Conservation (phyloP, 106 monocot genomes). For the Posidonia australis region DNA sequence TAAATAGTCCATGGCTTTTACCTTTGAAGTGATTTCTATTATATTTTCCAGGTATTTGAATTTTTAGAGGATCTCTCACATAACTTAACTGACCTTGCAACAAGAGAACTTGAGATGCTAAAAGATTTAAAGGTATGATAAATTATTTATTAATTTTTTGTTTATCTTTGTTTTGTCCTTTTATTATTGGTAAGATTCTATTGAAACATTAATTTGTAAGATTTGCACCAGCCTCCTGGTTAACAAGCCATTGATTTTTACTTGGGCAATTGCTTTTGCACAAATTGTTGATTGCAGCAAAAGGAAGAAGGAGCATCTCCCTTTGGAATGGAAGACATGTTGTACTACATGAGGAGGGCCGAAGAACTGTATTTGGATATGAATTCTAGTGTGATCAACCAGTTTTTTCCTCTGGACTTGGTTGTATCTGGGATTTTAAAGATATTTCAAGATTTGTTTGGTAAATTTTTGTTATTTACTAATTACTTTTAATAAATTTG, state of each 20-base stretch:
- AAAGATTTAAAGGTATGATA: slow-evolving; percentile 76
- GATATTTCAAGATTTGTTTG: slow-evolving; percentile 83
- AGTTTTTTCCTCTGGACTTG: slow-evolving; percentile 65
- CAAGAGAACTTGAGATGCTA: slow-evolving; percentile 64
- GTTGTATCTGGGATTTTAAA: slow-evolving; percentile 84
- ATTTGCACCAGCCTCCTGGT: no score
- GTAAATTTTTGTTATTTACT: slow-evolving; percentile 28
- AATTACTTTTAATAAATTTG: neutral
- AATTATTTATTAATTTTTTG: neutral
- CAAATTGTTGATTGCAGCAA: slow-evolving; percentile 29
- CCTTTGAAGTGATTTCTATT: neutral
- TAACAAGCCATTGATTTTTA: no score
- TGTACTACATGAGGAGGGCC: slow-evolving; percentile 82
- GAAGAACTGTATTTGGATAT: slow-evolving; percentile 59
- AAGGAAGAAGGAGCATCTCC: slow-evolving; percentile 70
- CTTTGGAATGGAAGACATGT: slow-evolving; percentile 80
- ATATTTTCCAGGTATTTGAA: slow-evolving; percentile 62
- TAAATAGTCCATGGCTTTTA: neutral
- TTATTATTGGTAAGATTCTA: no score
- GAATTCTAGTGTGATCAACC: slow-evolving; percentile 58
- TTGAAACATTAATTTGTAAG: no score
- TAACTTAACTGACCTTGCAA: slow-evolving; percentile 50
- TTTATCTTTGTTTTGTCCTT: no score
- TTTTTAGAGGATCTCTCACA: slow-evolving; percentile 77
- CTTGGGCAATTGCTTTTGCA: neutral